A percentile compares a stretch with the other conserved stretches of the same genome.
Evolutionary conservation across 768 basidiomycete genomes (phyloP).

Genomic region (Lactifluus volemus): DNA sequence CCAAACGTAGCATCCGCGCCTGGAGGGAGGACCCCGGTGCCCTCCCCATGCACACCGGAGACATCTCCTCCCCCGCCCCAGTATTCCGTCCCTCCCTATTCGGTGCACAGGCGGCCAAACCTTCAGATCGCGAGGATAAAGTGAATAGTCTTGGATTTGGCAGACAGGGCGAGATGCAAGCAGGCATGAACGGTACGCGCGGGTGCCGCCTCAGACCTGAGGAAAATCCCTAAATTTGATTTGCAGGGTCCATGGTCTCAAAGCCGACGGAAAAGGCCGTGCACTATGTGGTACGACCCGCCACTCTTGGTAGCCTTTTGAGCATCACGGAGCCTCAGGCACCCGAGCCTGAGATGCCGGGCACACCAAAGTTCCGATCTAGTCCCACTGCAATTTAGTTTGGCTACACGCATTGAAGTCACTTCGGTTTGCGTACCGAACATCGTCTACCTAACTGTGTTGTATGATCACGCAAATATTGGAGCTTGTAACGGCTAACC

Average conservation of each 20-base stretch:
- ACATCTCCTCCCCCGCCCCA: conserved; percentile 30
- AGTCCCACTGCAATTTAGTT: conserved; percentile 26
- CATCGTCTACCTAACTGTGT: not conserved
- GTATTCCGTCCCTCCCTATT: conserved; percentile 26
- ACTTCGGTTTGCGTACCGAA: not conserved
- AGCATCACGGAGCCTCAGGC: not conserved
- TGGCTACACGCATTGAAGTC: not conserved
- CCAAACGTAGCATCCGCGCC: conserved; percentile 54
- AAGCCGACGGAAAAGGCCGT: conserved; percentile 51
- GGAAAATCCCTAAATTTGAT: not conserved
- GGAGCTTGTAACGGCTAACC: not conserved
- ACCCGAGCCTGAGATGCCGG: not conserved
- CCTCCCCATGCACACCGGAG: conserved; percentile 39
- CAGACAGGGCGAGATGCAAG: conserved; percentile 70
- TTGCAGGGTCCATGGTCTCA: conserved; percentile 46
- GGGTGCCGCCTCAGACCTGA: conserved; percentile 13
- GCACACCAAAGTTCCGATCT: conserved; percentile 21
- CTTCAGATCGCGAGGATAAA: conserved; percentile 19
- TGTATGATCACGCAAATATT: not conserved
- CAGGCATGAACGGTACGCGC: conserved; percentile 50
- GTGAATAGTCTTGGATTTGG: conserved; percentile 67
- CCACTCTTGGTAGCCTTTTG: conserved; percentile 2
- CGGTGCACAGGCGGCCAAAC: conserved; percentile 4
- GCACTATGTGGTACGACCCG: conserved; percentile 35
- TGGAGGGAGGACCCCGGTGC: conserved; percentile 51